phyloP scores from a whole-genome alignment of 2,329 filamentous ascomycete species.

The Neofusicoccum sp. region DNA sequence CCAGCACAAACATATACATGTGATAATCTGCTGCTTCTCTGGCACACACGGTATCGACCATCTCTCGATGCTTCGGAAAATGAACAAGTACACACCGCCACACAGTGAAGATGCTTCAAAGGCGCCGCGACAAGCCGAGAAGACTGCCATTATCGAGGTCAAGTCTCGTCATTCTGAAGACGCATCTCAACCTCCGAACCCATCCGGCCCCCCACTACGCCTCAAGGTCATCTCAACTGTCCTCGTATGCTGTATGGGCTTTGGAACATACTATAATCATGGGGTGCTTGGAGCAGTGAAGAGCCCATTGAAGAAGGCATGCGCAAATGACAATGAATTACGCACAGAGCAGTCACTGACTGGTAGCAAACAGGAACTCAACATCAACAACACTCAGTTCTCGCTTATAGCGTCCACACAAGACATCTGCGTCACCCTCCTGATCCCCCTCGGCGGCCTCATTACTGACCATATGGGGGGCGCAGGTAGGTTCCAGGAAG shows the following conservation, averaged over 20 bases:
- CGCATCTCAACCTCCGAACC: neutral
- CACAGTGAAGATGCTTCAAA: too few relatives aligned
- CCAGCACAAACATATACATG: neutral
- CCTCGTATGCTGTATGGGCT: slow-evolving; percentile 45
- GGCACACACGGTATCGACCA: too few relatives aligned
- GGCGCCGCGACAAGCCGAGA: too few relatives aligned
- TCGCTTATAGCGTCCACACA: slow-evolving; percentile 59
- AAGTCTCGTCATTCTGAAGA: neutral
- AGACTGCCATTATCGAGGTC: neutral
- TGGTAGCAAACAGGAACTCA: slow-evolving; percentile 39
- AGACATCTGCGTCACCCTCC: slow-evolving; percentile 59
- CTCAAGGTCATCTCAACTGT: neutral
- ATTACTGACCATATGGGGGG: slow-evolving; percentile 60
- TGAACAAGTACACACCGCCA: too few relatives aligned
- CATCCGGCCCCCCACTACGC: neutral
- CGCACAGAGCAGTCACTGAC: too few relatives aligned
- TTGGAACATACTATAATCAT: slow-evolving; percentile 59
- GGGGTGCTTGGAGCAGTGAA: slow-evolving; percentile 62
- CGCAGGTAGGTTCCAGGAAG: slow-evolving; percentile 39
- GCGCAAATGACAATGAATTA: neutral
- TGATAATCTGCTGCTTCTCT: too few relatives aligned
- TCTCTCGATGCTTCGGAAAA: too few relatives aligned
- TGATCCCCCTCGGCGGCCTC: slow-evolving; percentile 56
- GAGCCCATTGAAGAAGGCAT: slow-evolving; percentile 56
- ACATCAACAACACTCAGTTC: slow-evolving; percentile 61